Percentiles rank a stretch among this genome's conserved stretches.
These are phyloP conservation scores for Aegle marmelos DNA, from an alignment of 345 rosid genomes.

Conservation along the genomic window DNA sequence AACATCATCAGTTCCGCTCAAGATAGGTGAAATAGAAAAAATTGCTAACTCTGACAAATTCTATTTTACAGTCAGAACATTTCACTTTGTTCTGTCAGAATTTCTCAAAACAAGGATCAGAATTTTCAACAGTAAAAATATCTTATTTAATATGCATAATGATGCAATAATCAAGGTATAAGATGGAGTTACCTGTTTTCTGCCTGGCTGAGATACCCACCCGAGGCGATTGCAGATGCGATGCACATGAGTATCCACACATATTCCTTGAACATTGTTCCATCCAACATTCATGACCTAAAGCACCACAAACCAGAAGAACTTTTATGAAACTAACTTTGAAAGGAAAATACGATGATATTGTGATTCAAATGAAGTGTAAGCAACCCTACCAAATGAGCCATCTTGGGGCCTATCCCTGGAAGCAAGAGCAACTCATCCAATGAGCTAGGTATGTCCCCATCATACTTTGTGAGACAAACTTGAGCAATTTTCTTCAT, in stretches of 20 bases:
- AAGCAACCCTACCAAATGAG: conserved; percentile 39
- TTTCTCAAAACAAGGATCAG: background rate
- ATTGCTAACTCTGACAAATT: background rate
- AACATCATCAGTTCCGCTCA: background rate
- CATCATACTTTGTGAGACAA: conserved; percentile 67
- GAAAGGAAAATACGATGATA: background rate
- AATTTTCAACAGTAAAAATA: background rate
- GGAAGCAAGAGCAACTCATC: conserved; percentile 87
- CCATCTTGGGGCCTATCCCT: conserved; percentile 93
- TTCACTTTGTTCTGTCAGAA: background rate
- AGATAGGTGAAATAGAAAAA: background rate
- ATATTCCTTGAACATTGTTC: conserved; percentile 88
- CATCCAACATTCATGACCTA: conserved; percentile 92
- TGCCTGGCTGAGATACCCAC: conserved; percentile 76
- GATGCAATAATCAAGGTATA: conserved; percentile 3
- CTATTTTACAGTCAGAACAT: background rate
- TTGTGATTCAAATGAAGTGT: background rate
- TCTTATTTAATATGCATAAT: background rate
- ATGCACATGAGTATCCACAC: conserved; percentile 95
- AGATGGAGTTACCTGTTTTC: conserved; percentile 45
- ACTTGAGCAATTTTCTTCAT: conserved; percentile 89
- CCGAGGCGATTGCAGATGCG: conserved; percentile 93
- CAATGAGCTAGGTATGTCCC: conserved; percentile 87
- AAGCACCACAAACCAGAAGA: conserved; percentile 20
- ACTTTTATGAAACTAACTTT: background rate